phyloP scores from a whole-genome alignment of 78 protist genomes.

The Dictyostelium discoideum region dicty_2.7 NC_007090.3:1511001-1511500 shows the following conservation, averaged over 20 bases:
- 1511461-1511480: neutral
- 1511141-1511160: no score
- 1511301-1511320: neutral
- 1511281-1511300: neutral
- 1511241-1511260: neutral
- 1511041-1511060: neutral
- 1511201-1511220: no score
- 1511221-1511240: neutral
- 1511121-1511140: neutral
- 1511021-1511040: slow-evolving; percentile 33
- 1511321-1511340: neutral
- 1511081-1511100: neutral
- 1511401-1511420: neutral
- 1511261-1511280: neutral
- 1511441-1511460: neutral
- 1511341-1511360: neutral
- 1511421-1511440: neutral
- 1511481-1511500: neutral
- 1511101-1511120: neutral
- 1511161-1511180: no score
- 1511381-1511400: neutral
- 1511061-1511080: neutral
- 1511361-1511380: neutral
- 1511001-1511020: slow-evolving; percentile 32
- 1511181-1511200: no score